phyloP scores from a whole-genome alignment of 805 yeast genomes.

The Nakazawaea populi region DNA sequence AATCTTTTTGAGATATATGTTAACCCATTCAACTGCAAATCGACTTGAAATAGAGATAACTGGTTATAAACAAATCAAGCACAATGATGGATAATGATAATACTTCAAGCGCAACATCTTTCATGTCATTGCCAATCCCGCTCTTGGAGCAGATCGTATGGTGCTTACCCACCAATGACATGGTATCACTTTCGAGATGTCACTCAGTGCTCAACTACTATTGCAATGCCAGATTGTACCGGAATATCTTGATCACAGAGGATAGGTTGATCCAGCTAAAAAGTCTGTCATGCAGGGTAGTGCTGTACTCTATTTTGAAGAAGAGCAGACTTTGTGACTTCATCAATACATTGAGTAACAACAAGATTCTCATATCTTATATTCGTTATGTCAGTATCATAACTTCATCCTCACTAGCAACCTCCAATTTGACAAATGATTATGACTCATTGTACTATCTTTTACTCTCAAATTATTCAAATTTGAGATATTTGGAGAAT shows the following conservation, averaged over 20 bases:
- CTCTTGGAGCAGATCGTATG: not conserved
- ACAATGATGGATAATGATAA: too few relatives aligned
- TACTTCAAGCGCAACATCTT: not conserved
- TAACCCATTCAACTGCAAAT: too few relatives aligned
- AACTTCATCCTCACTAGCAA: constrained; percentile 1
- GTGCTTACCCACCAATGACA: constrained; percentile 7
- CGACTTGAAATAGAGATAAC: not conserved
- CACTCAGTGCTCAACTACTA: constrained; percentile 7
- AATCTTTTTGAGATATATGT: too few relatives aligned
- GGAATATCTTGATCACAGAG: constrained; percentile 13
- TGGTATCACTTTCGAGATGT: constrained; percentile 11
- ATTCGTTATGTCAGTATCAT: constrained; percentile 14
- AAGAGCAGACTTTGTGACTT: constrained; percentile 12
- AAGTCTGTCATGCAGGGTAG: not conserved
- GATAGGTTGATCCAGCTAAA: constrained; percentile 3
- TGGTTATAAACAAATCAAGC: too few relatives aligned
- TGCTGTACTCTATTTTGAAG: constrained; percentile 11
- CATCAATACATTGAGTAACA: constrained; percentile 9
- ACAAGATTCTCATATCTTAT: constrained; percentile 10
- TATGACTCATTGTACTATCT: constrained; percentile 3
- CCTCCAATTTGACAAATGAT: constrained; percentile 15
- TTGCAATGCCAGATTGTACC: constrained; percentile 12
- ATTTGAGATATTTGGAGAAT: constrained; percentile 7
- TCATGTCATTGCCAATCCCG: not conserved
- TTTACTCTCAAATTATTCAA: not conserved